Base-by-base conservation (phyloP, 768 basidiomycete genomes). In the Lactarius sp. region DNA sequence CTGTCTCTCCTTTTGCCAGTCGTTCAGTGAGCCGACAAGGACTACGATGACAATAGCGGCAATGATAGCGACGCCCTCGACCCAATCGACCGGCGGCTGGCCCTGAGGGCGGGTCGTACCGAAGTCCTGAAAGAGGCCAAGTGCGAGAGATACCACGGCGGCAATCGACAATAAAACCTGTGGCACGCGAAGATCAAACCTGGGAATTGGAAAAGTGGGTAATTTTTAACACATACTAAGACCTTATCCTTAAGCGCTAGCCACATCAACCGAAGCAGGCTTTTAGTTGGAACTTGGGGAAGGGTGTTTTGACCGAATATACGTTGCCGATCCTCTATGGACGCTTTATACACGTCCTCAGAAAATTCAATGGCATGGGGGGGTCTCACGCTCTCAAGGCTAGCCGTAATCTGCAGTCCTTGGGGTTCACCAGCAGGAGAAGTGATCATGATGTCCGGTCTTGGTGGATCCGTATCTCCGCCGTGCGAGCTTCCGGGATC, bases 1-100 rank as follows among this genome's bases (percentile, higher is more conserved):
- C 75, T 98, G 97, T 2, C 87, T 86, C 74, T 99, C 97, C 75
- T 98, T 98, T 75, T 98, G 94, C 89, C 92, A 99, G 75, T 99
- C 97, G 71, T 98, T 98, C 50, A 98, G 68, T 13, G 94, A 94
- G 36, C 96, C 96, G 61, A 99, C 96, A 49, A 93, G 70, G 61
- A 92, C 88, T 31, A 92, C 89, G 49, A 92, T 90, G 44, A 80
- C 69, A 42, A 91, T 83, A 0, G 90, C 90, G 46, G 88, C 80
- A 71, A 91, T 82, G 64, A 91, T 91, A 0, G 90, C 85, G 12
- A 92, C 90, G 59, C 88, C 96, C 77, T 98, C 96, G 0, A 99
- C 94, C 96, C 96, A 98, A 70, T 98, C 94, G 16, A 98, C 92
- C 18, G 86, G 85, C 1, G 94, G 87, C 50, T 88, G 80, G 42